phyloP scores from a whole-genome alignment of 2,329 filamentous ascomycete genomes.

The Harringtonia lauricola region DNA sequence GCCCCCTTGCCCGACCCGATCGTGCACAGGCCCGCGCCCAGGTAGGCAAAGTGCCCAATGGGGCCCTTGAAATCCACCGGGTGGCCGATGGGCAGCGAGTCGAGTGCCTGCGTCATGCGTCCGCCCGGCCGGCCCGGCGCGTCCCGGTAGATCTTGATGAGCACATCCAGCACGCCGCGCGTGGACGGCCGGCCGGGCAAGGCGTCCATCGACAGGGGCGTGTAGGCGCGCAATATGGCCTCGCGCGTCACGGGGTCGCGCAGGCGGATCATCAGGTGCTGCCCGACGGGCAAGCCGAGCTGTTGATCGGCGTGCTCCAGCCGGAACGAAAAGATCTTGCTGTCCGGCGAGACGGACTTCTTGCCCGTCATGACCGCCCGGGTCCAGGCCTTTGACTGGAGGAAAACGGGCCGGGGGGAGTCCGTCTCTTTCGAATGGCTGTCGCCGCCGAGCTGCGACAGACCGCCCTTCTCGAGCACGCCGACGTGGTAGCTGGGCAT shows the following conservation, averaged over 20 bases:
- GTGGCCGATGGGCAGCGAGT: slow-evolving; percentile 60
- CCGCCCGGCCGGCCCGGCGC: slow-evolving; percentile 49
- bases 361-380: slow-evolving; percentile 61
- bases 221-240: slow-evolving; percentile 76
- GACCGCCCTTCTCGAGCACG: slow-evolving; percentile 52
- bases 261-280: slow-evolving; percentile 78
- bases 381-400: slow-evolving; percentile 63
- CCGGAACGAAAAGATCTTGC: slow-evolving; percentile 69
- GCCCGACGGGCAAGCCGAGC: slow-evolving; percentile 70
- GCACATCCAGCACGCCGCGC: slow-evolving; percentile 55
- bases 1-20: slow-evolving; percentile 34
- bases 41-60: slow-evolving; percentile 74
- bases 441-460: slow-evolving; percentile 37
- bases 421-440: slow-evolving; percentile 7
- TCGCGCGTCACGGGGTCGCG: slow-evolving; percentile 60
- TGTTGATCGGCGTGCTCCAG: slow-evolving; percentile 60
- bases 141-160: slow-evolving; percentile 74
- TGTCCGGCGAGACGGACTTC: slow-evolving; percentile 62
- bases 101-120: slow-evolving; percentile 72
- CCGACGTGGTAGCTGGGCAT: slow-evolving; percentile 81
- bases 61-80: slow-evolving; percentile 80
- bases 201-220: slow-evolving; percentile 56
- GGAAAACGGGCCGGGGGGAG: slow-evolving; percentile 45
- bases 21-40: slow-evolving; percentile 50
- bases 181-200: background rate